Evolutionary conservation across 495 filamentous ascomycete species (phyloP), one percentile per base, ranked within the genome.

Genomic region (Neurospora hispaniola): DNA sequence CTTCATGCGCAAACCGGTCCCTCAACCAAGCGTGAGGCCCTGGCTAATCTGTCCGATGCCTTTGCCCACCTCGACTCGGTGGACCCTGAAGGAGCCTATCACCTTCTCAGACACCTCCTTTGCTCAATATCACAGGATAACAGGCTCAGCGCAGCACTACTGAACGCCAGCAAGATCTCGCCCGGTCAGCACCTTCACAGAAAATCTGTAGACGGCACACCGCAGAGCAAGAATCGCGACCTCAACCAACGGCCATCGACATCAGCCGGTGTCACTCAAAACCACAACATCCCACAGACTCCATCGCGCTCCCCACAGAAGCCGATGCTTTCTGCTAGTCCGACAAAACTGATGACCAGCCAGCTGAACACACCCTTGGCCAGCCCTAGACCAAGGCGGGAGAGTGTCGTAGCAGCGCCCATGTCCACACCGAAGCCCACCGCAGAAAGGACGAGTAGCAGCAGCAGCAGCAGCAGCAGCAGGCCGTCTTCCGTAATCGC

Each of bases 41-140:
- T 97, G 5, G 90, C 91, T 10, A 86, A 87, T 42, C 85, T 98
- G 16, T 92, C 91, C 1, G 90, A 94, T 76, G 94, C 95, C 3
- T 96, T 93, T 86, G 91, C 90, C 10, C 86, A 89, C 10, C 86
- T 99, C 42, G 92, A 98, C 82, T 88, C 90, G 70, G 86, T 94
- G 27, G 94, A 99, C 76, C 95, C 96, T 0, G 96, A 98, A 81
- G 94, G 94, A 38, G 89, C 94, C 39, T 96, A 94, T 76, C 90
- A 95, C 69, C 87, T 99, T 14, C 81, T 99, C 69, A 88, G 89
- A 76, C 84, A 86, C 69, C 88, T 93, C 48, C 88, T 94, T 62
- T 70, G 80, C 1, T 74, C 80, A 31, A 75, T 85, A 6, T 77
- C 80, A 5, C 82, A 85, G 23, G 85, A 86, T 70, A 74, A 69